Conservation (phyloP, 768 basidiomycete genomes). For the Psilocybe subaeruginosa region DNA sequence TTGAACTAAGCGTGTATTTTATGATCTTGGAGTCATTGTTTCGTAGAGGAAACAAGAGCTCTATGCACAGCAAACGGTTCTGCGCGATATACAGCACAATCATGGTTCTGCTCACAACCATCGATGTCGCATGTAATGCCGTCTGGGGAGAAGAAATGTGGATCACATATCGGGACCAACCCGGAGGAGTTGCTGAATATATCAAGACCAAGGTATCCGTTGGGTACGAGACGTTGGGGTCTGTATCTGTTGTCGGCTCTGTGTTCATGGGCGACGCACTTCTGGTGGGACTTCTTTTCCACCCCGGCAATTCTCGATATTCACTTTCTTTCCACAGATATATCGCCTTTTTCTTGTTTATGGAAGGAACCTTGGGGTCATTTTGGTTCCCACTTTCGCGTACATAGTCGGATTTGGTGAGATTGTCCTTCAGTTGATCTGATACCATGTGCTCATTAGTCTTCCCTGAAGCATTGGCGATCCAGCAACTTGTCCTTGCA, state of each 20-base stretch:
- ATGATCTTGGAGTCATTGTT: slow-evolving; percentile 21
- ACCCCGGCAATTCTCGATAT: neutral
- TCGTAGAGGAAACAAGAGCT: slow-evolving; percentile 12
- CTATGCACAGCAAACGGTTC: slow-evolving; percentile 18
- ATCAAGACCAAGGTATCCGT: slow-evolving; percentile 24
- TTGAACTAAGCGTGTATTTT: slow-evolving; percentile 27
- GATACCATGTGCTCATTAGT: neutral
- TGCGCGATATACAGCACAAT: slow-evolving; percentile 26
- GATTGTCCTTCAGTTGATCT: neutral
- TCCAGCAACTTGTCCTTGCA: slow-evolving; percentile 37
- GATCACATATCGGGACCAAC: slow-evolving; percentile 27
- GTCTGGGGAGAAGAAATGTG: slow-evolving; percentile 33
- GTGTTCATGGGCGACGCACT: slow-evolving; percentile 33
- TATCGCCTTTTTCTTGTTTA: slow-evolving; percentile 31
- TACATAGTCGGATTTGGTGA: slow-evolving; percentile 29
- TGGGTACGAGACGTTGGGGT: slow-evolving; percentile 31
- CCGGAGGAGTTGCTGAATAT: slow-evolving; percentile 26
- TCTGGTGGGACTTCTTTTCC: slow-evolving; percentile 17
- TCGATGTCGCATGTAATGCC: slow-evolving; percentile 27
- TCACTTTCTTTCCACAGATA: slow-evolving; percentile 16
- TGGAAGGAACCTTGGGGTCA: slow-evolving; percentile 18
- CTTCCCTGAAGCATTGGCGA: slow-evolving; percentile 27
- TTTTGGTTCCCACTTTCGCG: slow-evolving; percentile 24
- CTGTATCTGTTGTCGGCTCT: slow-evolving; percentile 24
- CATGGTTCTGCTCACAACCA: slow-evolving; percentile 25